Base-by-base conservation (phyloP, 179 eudicot species). In the Corrigiola litoralis region DNA sequence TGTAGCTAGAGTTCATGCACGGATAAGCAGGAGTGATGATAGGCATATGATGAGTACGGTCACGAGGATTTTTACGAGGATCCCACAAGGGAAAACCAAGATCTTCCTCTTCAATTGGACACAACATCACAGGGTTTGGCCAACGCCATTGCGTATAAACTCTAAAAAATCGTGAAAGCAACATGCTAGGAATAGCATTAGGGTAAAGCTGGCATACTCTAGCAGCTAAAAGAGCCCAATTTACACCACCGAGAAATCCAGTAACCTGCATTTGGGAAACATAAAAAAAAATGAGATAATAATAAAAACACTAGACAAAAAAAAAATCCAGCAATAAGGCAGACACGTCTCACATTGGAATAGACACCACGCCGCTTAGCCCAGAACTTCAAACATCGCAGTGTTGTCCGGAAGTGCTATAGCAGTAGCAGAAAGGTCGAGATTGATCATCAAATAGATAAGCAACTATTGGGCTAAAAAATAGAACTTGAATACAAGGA, bases 241-340 rank as follows among this genome's bases (percentile, higher is more conserved):
- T 90, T 67, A 90, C 95, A 45, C 97, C 97, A 78, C 97, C 97
- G 62, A 90, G 87, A 76, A 90, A 90, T 51, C 97, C 97, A 41
- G 87, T 85, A 52, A 90, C 95, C 97, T 90, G 14, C 50, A 75
- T 37, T 1, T 13, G 17, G 27, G 12, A 38, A 36, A 52, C 9
- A 7, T 61, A n/a, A 32, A 54, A 69, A 61, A 53, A n/a, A n/a
- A n/a, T n/a, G n/a, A n/a, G n/a, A n/a, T n/a, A n/a, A n/a, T n/a
- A n/a, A 29, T 51, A 27, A 65, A 67, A 17, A 25, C 52, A 37
- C 29, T 38, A 6, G 37, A 17, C 18, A 25, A 75, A 5, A 12
- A 44, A 27, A 2, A 8, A 31, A 11, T 4, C 23, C 17, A 16
- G 25, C 8, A 10, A 61, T 50, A 70, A 40, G 52, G 5, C 27